Conservation (phyloP, 805 yeast genomes). For the Candida hungchunana region DNA sequence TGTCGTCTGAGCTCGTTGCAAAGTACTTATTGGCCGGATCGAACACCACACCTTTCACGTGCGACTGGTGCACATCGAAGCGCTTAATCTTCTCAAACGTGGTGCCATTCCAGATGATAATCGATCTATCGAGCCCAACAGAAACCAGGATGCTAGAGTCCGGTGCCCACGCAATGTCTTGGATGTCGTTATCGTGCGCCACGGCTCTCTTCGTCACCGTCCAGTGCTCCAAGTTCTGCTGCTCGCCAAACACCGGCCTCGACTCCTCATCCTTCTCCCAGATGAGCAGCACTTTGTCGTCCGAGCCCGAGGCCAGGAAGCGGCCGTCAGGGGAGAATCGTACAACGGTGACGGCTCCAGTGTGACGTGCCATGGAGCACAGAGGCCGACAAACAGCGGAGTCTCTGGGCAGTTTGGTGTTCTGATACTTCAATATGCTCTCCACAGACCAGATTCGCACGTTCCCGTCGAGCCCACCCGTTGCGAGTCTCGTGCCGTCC, state of each 20-base stretch:
- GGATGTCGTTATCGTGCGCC: conserved; percentile 97
- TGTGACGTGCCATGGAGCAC: conserved; percentile 90
- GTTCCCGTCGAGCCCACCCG: conserved; percentile 93
- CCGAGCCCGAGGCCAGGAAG: conserved; percentile 91
- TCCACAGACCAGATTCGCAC: conserved; percentile 82
- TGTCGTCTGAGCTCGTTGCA: conserved; percentile 95
- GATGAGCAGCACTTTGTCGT: conserved; percentile 83
- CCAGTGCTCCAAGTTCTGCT: conserved; percentile 83
- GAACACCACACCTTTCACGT: conserved; percentile 93
- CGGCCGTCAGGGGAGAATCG: conserved; percentile 90
- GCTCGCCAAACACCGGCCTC: conserved; percentile 62
- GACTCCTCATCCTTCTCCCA: conserved; percentile 86
- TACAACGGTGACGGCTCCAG: conserved; percentile 94
- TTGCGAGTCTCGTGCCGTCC: conserved; percentile 81
- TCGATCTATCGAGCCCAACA: conserved; percentile 90
- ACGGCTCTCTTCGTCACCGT: conserved; percentile 86
- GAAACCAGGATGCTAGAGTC: conserved; percentile 87
- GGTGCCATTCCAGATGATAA: conserved; percentile 88
- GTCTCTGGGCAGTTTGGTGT: conserved; percentile 26
- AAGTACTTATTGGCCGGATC: conserved; percentile 98
- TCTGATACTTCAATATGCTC: conserved; percentile 40
- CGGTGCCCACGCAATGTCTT: conserved; percentile 97
- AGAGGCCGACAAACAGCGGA: conserved; percentile 47
- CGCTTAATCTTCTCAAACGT: conserved; percentile 88
- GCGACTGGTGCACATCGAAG: conserved; percentile 89